Percentiles rank a stretch among this genome's conserved stretches.
Conservation (phyloP, 305 asterid genomes). For the Striga hermonthica region DNA sequence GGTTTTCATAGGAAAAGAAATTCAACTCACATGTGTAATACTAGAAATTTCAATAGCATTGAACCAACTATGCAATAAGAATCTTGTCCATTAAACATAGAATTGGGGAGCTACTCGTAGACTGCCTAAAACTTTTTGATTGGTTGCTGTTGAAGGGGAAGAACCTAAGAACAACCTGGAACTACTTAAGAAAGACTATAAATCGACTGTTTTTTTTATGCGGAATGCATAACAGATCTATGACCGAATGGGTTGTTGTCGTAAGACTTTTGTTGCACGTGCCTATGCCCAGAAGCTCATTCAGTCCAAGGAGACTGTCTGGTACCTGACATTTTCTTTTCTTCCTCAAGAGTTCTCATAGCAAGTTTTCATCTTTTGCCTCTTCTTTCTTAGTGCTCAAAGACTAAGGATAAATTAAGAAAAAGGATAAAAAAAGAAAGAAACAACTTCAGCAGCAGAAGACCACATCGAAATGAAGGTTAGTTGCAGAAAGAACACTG, state of each 20-base stretch:
- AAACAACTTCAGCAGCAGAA: conserved; percentile 4
- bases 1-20: no score
- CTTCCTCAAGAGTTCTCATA: conserved; percentile 57
- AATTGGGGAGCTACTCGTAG: conserved; percentile 39
- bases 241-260: conserved; percentile 28
- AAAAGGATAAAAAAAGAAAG: no score
- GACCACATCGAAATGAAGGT: neutral
- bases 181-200: conserved; percentile 33
- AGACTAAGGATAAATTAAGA: conserved; percentile 27
- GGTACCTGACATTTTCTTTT: conserved; percentile 48
- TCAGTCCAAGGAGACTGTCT: conserved; percentile 41
- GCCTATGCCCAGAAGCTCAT: conserved; percentile 39
- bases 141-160: conserved; percentile 47
- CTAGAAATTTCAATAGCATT: no score
- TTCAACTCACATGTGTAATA: no score
- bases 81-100: neutral
- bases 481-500: neutral
- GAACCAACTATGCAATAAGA: neutral
- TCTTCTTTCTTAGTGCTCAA: conserved; percentile 35
- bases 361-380: conserved; percentile 47
- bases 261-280: conserved; percentile 33
- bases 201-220: conserved; percentile 31
- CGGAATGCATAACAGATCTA: conserved; percentile 30
- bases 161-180: conserved; percentile 46
- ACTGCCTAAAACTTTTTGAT: conserved; percentile 32